phyloP scores from a whole-genome alignment of 202 grass and related monocot species.

The Carex sylvatica region DNA sequence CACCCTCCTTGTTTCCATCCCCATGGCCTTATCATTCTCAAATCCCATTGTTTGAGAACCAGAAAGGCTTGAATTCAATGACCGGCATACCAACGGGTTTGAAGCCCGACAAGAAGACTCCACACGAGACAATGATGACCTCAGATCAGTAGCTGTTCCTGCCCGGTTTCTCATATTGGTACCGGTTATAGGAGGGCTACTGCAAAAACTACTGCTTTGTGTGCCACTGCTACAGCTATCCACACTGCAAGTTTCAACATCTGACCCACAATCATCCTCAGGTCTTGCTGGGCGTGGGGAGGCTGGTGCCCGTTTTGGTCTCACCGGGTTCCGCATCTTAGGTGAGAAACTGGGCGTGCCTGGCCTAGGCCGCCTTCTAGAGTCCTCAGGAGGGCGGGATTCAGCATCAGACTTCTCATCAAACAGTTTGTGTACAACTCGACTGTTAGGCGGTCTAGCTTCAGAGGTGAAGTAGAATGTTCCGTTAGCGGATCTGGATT shows the following conservation, averaged over 20 bases:
- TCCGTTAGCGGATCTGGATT: conserved; percentile 2
- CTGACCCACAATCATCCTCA: conserved; percentile 11
- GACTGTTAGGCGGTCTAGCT: conserved; percentile 20
- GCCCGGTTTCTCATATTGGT: conserved; percentile 35
- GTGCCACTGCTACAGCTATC: conserved; percentile 3
- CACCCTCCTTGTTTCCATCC: conserved; percentile 19
- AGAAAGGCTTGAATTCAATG: conserved; percentile 60
- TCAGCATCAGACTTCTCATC: conserved; percentile 38
- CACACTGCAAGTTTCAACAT: conserved; percentile 22
- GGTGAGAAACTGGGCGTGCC: conserved; percentile 26
- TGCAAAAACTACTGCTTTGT: conserved; percentile 36
- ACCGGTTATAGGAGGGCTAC: conserved; percentile 62
- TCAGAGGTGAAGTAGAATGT: conserved; percentile 32
- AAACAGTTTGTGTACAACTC: conserved; percentile 64
- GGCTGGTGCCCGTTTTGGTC: background rate
- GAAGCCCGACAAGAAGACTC: conserved; percentile 43
- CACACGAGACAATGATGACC: conserved; percentile 60
- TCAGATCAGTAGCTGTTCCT: conserved; percentile 46
- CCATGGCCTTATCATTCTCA: conserved; percentile 10
- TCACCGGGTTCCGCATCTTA: background rate
- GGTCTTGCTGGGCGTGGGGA: background rate
- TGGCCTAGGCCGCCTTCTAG: conserved; percentile 21
- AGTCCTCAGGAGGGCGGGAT: background rate
- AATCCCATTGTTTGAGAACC: conserved; percentile 28
- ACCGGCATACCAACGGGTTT: conserved; percentile 62